These are phyloP conservation scores for Neonothopanus nambi DNA, from an alignment of 1,284 basidiomycete genomes.

Conservation along the genomic window DNA sequence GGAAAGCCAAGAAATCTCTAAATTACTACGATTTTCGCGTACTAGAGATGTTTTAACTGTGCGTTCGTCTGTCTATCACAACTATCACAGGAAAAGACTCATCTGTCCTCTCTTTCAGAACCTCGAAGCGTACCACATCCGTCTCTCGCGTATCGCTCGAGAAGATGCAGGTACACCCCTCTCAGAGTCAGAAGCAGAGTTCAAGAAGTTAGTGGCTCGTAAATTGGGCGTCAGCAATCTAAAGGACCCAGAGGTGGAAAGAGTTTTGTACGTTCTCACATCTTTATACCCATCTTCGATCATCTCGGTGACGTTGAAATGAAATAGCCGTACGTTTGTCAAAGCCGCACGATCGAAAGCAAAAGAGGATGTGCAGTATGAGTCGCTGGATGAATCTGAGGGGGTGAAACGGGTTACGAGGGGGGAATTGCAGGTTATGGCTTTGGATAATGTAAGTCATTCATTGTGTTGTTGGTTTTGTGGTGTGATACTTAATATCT, in stretches of 20 bases:
- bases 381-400: background rate
- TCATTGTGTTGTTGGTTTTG: too few relatives aligned
- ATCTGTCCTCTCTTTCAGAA: slow-evolving; percentile 18
- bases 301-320: background rate
- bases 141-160: slow-evolving; percentile 18
- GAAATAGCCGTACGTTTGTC: background rate
- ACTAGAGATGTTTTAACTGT: slow-evolving; percentile 27
- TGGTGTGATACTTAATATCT: too few relatives aligned
- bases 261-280: background rate
- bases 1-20: slow-evolving; percentile 5
- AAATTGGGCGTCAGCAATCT: background rate
- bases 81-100: background rate
- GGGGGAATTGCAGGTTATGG: too few relatives aligned
- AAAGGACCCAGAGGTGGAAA: background rate
- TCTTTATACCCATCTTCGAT: background rate
- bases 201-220: background rate
- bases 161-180: background rate
- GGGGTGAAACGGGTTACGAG: too few relatives aligned
- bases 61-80: slow-evolving; percentile 11
- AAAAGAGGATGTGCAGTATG: background rate
- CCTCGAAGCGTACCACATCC: slow-evolving; percentile 27
- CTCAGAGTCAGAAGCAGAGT: background rate
- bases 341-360: background rate
- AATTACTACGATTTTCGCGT: slow-evolving; percentile 8
- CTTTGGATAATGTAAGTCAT: too few relatives aligned